These are phyloP conservation scores for Linnemannia elongata DNA, from an alignment of 192 early-diverging fungal genomes.

Conservation along the genomic window DNA sequence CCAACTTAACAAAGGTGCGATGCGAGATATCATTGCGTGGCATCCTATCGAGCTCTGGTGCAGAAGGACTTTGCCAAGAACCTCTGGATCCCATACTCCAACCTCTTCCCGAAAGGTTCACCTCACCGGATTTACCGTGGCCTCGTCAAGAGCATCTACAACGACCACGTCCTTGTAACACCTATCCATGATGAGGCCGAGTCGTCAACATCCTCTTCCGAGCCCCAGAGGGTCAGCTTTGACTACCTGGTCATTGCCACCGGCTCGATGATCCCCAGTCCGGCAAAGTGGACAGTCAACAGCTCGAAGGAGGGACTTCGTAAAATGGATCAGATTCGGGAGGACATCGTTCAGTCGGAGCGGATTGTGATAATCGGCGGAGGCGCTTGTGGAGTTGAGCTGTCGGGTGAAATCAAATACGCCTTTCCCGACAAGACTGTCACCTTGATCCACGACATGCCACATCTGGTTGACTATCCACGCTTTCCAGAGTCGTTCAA, in stretches of 20 bases:
- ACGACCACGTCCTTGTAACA: conserved; percentile 31
- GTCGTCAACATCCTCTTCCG: not conserved
- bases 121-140: conserved; percentile 31
- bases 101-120: conserved; percentile 52
- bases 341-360: conserved; percentile 65
- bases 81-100: conserved; percentile 62
- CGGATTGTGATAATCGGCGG: conserved; percentile 80
- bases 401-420: conserved; percentile 80
- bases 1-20: conserved; percentile 33
- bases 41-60: conserved; percentile 64
- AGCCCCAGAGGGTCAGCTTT: conserved; percentile 40
- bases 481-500: conserved; percentile 65
- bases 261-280: conserved; percentile 65
- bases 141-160: conserved; percentile 13
- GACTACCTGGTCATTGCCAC: conserved; percentile 67
- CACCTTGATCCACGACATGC: conserved; percentile 73
- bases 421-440: conserved; percentile 70
- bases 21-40: conserved; percentile 64
- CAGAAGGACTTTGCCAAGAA: conserved; percentile 61
- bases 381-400: conserved; percentile 82
- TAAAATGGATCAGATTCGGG: conserved; percentile 55
- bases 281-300: conserved; percentile 53
- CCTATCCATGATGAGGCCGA: not conserved
- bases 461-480: conserved; percentile 65
- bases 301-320: conserved; percentile 58